Evolutionary conservation across 2,329 filamentous ascomycete genomes (phyloP), one percentile per base, ranked within the genome.

Genomic region (Colletotrichum australisinense): DNA sequence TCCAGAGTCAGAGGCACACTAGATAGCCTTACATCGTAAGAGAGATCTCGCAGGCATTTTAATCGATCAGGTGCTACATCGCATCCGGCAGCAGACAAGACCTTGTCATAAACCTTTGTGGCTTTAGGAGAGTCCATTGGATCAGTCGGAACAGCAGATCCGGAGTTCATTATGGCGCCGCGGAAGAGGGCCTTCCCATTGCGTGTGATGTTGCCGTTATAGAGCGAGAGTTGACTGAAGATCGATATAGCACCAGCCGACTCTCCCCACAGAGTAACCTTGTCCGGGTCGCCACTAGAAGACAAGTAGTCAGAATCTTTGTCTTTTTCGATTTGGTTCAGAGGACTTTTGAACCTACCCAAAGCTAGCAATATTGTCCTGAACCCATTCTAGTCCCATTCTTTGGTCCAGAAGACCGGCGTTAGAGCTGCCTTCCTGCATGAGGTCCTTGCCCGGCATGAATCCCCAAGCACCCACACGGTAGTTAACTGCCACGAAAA

Each of bases 201-300:
- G n/a, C 71, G 62, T 0, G 84, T 89, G 76, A 88, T 85, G 77
- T 93, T 84, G 0, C 92, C 92, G 59, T 88, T 86, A 73, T 92
- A 91, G 52, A 93, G 79, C 1, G 87, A 79, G 83, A 91, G 90
- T 63, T 93, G 92, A 75, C 92, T 87, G 65, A 89, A 86, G 1
- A 91, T 89, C 0, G 90, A 92, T 59, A 93, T 91, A 1, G 86
- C 81, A 0, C 89, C 89, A 0, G 89, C 88, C 0, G 85, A 87
- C 77, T 93, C 88, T 3, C 92, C 91, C 88, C 88, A 92, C 55
- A 93, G 89, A 0, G 91, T 93, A 3, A 93, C 90, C 73, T 89
- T 90, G 2, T 84, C 82, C 0, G 91, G 89, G 75, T 93, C 91
- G 3, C 92, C 92, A 1, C 92, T 73, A 4, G 3, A 0, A 49